These are phyloP conservation scores for Paracamarosporium sp. DNA, from an alignment of 2,329 filamentous ascomycete species.

Conservation along the genomic window DNA sequence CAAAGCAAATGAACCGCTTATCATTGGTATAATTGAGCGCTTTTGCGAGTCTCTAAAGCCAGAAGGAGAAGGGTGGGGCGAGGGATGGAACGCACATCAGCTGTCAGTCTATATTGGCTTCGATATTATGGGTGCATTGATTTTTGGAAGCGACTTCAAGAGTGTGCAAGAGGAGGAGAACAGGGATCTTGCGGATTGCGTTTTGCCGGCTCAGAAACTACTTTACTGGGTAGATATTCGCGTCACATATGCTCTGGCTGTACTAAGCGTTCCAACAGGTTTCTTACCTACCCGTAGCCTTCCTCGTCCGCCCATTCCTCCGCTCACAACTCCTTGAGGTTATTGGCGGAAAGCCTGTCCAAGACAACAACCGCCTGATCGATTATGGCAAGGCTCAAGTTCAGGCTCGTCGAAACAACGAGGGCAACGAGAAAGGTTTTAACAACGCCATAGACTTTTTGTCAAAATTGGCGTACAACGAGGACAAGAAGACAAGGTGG, in stretches of 20 bases:
- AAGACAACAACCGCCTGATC: conserved; percentile 32
- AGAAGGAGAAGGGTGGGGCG: conserved; percentile 36
- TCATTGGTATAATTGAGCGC: conserved; percentile 44
- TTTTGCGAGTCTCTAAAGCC: conserved; percentile 36
- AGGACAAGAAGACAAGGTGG: conserved; percentile 49
- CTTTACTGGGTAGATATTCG: conserved; percentile 28
- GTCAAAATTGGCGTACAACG: conserved; percentile 48
- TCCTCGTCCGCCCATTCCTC: conserved; percentile 25
- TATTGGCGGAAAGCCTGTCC: conserved; percentile 26
- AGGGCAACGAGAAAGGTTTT: conserved; percentile 13
- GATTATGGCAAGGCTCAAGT: conserved; percentile 25
- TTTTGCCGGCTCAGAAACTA: conserved; percentile 26
- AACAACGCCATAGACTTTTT: conserved; percentile 47
- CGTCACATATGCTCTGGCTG: not conserved
- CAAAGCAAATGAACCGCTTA: conserved; percentile 47
- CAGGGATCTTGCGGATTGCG: conserved; percentile 29
- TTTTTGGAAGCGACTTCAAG: conserved; percentile 45
- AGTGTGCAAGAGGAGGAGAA: conserved; percentile 42
- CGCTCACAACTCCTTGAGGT: conserved; percentile 25
- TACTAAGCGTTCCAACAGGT: conserved; percentile 15
- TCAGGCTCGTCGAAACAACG: conserved; percentile 1
- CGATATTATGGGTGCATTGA: conserved; percentile 55
- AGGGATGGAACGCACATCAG: conserved; percentile 48
- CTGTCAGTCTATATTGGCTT: conserved; percentile 50
- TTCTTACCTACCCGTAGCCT: conserved; percentile 23